Percentiles rank a stretch among this genome's conserved stretches.
Evolutionary conservation across 345 rosid genomes (phyloP).

Genomic region (Citrus trifoliata): DNA sequence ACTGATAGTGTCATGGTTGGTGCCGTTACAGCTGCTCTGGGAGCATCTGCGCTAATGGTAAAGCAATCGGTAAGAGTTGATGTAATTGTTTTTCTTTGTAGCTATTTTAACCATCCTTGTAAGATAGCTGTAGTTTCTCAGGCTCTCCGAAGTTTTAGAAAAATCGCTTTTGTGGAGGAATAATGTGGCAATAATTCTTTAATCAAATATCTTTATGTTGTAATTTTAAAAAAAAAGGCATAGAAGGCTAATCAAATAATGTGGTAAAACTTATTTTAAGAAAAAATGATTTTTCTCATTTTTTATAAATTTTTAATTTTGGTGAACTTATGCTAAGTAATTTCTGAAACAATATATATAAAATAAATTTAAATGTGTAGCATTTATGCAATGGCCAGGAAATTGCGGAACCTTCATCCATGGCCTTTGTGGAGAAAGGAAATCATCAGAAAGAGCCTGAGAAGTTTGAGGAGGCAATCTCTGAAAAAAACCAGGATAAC

Average conservation of each 20-base stretch:
- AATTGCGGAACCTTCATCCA: conserved; percentile 26
- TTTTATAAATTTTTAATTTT: neutral
- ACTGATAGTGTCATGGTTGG: conserved; percentile 67
- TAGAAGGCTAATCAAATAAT: neutral
- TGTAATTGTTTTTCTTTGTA: conserved; percentile 3
- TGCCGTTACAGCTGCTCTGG: conserved; percentile 87
- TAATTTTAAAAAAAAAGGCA: neutral
- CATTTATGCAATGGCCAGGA: conserved; percentile 7
- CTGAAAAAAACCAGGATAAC: conserved; percentile 41
- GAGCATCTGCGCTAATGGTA: conserved; percentile 80
- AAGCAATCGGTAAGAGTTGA: conserved; percentile 54
- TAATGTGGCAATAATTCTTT: neutral
- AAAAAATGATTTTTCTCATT: neutral
- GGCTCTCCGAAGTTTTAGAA: neutral
- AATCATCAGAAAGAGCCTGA: conserved; percentile 30
- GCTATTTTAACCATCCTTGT: neutral
- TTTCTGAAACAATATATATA: neutral
- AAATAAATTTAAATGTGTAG: too few species aligned
- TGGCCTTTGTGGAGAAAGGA: conserved; percentile 33
- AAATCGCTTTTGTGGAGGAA: neutral
- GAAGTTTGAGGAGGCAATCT: conserved; percentile 30
- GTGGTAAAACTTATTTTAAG: neutral
- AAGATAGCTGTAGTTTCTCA: neutral
- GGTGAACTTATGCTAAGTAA: neutral
- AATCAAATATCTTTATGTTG: neutral